phyloP scores from a whole-genome alignment of 768 basidiomycete species.

The Tulasnella sp. region DNA sequence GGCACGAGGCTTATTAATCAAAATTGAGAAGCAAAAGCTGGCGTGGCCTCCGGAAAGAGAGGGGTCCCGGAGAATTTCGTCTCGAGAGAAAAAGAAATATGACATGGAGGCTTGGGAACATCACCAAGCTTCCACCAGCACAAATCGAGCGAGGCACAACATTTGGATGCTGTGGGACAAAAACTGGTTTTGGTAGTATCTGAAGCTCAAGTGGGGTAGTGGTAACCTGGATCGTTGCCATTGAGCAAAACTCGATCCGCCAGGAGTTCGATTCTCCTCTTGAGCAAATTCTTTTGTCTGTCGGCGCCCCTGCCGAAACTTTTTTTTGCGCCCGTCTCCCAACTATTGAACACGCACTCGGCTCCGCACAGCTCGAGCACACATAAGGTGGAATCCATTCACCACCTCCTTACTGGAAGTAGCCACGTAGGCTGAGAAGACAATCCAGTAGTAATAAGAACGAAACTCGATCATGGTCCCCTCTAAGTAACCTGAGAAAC shows the following conservation, averaged over 20 bases:
- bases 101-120: no score
- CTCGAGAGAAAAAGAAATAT: no score
- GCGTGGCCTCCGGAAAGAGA: neutral
- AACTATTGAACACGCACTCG: neutral
- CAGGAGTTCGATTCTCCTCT: constrained; percentile 31
- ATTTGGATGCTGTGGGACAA: neutral
- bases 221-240: constrained; percentile 33
- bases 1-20: neutral
- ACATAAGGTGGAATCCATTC: neutral
- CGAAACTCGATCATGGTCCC: neutral
- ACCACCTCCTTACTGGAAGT: neutral
- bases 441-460: no score
- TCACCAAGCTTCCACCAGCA: no score
- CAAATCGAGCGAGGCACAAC: no score
- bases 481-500: neutral
- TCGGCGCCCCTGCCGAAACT: neutral
- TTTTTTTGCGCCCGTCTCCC: neutral
- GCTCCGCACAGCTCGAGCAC: neutral
- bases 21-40: neutral
- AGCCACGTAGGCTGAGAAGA: neutral
- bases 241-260: constrained; percentile 18
- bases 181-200: neutral
- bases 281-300: constrained; percentile 14
- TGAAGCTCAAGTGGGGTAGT: constrained; percentile 33
- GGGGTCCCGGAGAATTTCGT: neutral